Evolutionary conservation across 1,284 basidiomycete species (phyloP), one percentile per base, ranked within the genome.

Genomic region (Rhizoctonia solani): DNA sequence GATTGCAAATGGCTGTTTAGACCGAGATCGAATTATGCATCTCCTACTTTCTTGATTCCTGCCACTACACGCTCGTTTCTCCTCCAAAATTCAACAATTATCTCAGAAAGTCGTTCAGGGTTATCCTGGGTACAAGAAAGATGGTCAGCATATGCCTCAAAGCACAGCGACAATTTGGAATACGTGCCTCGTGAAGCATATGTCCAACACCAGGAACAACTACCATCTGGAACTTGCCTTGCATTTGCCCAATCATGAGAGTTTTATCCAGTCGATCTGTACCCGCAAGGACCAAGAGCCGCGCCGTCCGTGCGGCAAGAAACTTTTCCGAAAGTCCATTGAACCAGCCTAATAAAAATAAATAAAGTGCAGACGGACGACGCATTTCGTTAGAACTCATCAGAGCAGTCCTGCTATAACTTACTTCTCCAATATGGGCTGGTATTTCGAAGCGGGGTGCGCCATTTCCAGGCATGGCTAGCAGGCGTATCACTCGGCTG

Each of bases 201-300:
- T 99, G 96, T 0, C 96, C 96, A 0, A 93, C 93, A 21, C 87
- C 87, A 2, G 85, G 84, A 70, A 97, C 85, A 27, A 98, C 93
- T 23, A 86, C 87, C 73, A 98, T 83, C 78, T 98, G 96, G 79
- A 98, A 98, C 76, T 98, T 98, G 67, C 95, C 95, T 78, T 92
- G 89, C 96, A 99, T 98, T 77, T 99, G 96, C 0, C 95, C 97
- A 54, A 99, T 95, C 90, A 97, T 98, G 44, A 99, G 82, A 71
- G 93, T 88, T 72, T 87, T 90, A 75, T 99, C 97, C 1, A 99
- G 84, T 6, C 95, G 81, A 73, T 99, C 96, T 8, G 95, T 89
- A 0, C 95, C 95, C 0, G 97, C 96, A 11, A 99, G 82, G 2
- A 98, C 84, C 30, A 99, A 83, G 29, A 99, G 77, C 14, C 95